Evolutionary conservation across 129 eudicot species (phyloP).

Genomic region (Tanacetum coccineum): DNA sequence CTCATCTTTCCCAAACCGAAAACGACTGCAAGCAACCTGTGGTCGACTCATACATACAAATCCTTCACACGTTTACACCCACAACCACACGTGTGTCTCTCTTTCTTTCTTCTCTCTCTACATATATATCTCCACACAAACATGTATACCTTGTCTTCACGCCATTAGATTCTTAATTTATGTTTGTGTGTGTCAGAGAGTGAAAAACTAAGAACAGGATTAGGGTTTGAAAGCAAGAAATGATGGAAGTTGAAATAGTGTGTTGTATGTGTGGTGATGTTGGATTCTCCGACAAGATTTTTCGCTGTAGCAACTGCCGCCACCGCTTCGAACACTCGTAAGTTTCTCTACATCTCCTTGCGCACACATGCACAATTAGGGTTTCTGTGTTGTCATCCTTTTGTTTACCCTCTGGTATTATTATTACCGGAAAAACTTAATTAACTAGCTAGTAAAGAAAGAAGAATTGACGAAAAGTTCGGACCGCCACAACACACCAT

Average conservation of each 20-base stretch:
- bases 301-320: constrained; percentile 64
- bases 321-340: constrained; percentile 86
- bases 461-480: too few species aligned
- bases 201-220: not conserved
- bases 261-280: constrained; percentile 90
- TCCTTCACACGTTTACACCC: constrained; percentile 13
- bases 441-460: too few species aligned
- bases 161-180: not conserved
- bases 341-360: constrained; percentile 16
- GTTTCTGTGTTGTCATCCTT: too few species aligned
- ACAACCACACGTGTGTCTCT: constrained; percentile 23
- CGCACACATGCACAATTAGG: not conserved
- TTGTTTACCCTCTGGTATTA: too few species aligned
- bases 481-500: too few species aligned
- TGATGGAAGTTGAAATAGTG: constrained; percentile 55
- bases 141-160: not conserved
- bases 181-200: not conserved
- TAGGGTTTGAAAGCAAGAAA: constrained; percentile 18
- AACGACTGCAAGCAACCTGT: constrained; percentile 68
- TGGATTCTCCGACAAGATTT: constrained; percentile 75
- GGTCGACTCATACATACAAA: constrained; percentile 35
- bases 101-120: not conserved
- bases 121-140: too few species aligned
- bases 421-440: too few species aligned
- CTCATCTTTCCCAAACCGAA: constrained; percentile 31